Percentiles rank a stretch among this genome's conserved stretches.
These are phyloP conservation scores for Monosporascus sp. DNA, from an alignment of 2,329 filamentous ascomycete species.

Conservation along the genomic window DNA sequence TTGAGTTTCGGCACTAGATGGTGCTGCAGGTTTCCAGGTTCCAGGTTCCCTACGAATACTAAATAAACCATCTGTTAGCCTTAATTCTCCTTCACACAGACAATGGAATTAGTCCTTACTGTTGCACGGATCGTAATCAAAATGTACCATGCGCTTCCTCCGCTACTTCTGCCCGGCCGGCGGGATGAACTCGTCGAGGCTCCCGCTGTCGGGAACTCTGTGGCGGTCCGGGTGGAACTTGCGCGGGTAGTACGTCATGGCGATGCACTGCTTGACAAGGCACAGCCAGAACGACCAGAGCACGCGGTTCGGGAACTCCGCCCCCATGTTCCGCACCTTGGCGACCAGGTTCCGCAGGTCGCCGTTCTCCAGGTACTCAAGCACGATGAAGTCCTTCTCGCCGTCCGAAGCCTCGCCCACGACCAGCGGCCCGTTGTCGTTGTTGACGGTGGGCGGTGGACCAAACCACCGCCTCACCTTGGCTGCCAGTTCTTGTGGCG, in stretches of 20 bases:
- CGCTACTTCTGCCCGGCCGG: neutral
- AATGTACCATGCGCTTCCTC: neutral
- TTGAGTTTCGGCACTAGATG: neutral
- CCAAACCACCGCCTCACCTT: no score
- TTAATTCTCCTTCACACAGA: neutral
- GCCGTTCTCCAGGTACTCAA: neutral
- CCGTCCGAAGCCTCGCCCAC: neutral
- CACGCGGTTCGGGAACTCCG: neutral
- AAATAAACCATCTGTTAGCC: neutral
- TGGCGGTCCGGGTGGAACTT: neutral
- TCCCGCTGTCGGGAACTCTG: neutral
- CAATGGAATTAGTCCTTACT: neutral
- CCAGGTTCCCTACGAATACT: neutral
- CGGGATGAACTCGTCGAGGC: neutral
- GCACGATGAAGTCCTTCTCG: neutral
- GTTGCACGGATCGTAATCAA: neutral
- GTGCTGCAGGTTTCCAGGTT: neutral
- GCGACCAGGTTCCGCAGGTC: neutral
- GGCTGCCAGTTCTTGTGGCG: no score
- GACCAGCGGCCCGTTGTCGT: no score
- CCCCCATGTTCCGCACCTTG: neutral
- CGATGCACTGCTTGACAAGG: neutral
- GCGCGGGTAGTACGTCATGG: neutral
- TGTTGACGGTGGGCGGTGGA: no score
- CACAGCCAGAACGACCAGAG: neutral